Base-by-base conservation (phyloP, 73 alveolate species). In the Breviolum minutum region DNA sequence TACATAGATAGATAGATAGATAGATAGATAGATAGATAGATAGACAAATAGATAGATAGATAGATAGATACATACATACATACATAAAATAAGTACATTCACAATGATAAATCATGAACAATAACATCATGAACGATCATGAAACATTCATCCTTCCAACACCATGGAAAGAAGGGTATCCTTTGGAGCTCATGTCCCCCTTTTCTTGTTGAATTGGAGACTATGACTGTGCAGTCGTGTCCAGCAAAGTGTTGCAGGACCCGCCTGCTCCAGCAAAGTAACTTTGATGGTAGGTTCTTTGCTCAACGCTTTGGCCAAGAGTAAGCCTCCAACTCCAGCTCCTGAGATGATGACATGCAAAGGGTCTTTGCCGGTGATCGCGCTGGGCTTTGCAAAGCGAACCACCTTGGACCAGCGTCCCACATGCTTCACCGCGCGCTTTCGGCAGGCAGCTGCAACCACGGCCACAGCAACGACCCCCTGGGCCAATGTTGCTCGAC, bases 261-360 rank as follows among this genome's bases (percentile, higher is more conserved):
- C 71, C 32, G 94, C 94, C 84, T 94, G 99, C 94, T 94, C 99
- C 29, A 94, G 73, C 61, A 94, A 60, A 8, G 99, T 79, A 24
- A 94, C 94, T 60, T 94, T 81, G 86, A 94, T 94, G 93, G 93
- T 94, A 22, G 99, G 99, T 63, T 80, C 99, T 76, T 94, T 94
- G 94, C 94, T 80, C 64, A 94, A 8, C 74, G 99, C 99, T 77
- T 94, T 94, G 69, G 94, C 99, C 94, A 94, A 79, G 6, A 94
- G 94, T 63, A 94, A 32, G 61, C 99, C 99, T 5, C 99, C 99
- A n/a, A 94, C 99, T 16, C 99, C 99, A 5, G 94, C 99, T 27
- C 99, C 99, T 11, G 99, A 83, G 32, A 94, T 60, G 86, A 94
- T 64, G 30, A 94, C 99, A 13, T 74, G 76, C 91, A 92, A 81